Base-by-base conservation (phyloP, 352 stramenopile genomes). In the Pythium aristosporum region DNA sequence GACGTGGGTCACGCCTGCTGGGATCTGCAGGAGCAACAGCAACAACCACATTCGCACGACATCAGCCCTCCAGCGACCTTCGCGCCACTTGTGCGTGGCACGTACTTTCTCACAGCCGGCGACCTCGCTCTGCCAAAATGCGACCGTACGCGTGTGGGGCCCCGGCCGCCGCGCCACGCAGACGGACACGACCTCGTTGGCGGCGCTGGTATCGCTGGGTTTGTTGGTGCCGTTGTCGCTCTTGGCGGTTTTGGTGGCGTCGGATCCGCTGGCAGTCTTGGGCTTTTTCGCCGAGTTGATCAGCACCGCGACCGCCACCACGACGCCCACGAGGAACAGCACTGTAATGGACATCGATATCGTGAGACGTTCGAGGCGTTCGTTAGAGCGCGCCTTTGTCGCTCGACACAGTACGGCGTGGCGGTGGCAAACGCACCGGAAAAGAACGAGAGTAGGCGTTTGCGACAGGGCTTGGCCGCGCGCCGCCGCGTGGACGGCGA, bases 91-190 rank as follows among this genome's bases (percentile, higher is more conserved):
- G 1, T 10, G 25, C 10, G 11, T 50, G 9, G 3, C 15, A 20
- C 37, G 36, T n/a, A 92, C 76, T 20, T 74, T 78, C 28, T 93
- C 80, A 66, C 85, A 93, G 5, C 82, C 85, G 16, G 70, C 68
- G 57, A 91, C 77, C 70, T 93, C 82, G 53, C 72, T 88, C 68
- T 93, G 85, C 85, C 85, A 93, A 71, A 93, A 93, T 21, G 76
- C 80, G 12, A 93, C 77, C 0, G 79, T 84, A 11, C 85, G 82
- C n/a, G 87, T 63, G 23, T 83, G 65, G 9, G 82, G 66, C 6
- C 64, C 55, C 1, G 87, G 73, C 47, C 54, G 51, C 10, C 73
- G 48, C 42, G 70, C 78, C 21, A 61, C 62, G 49, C 46, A 67
- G 10, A 18, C 36, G 15, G 48, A 50, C 34, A 13, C 34, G 34